These are phyloP conservation scores for Neurospora sp. DNA, from an alignment of 2,329 filamentous ascomycete genomes.

Conservation along the genomic window DNA sequence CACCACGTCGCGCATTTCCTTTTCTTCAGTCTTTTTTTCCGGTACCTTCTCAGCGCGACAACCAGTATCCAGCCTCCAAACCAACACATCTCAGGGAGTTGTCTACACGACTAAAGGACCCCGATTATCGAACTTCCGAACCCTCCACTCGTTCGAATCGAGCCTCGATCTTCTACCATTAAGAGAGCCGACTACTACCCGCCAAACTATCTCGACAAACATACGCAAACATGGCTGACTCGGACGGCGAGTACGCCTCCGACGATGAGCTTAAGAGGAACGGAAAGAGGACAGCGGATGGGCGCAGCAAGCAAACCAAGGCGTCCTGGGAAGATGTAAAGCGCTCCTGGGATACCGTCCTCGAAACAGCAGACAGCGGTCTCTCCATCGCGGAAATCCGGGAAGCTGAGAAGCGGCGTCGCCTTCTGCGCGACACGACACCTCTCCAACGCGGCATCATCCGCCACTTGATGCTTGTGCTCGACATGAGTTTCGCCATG, in stretches of 20 bases:
- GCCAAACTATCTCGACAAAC: neutral
- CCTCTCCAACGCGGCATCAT: slow-evolving; percentile 95
- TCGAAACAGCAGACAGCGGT: slow-evolving; percentile 70
- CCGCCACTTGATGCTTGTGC: slow-evolving; percentile 80
- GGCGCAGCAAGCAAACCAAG: slow-evolving; percentile 26
- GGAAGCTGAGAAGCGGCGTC: slow-evolving; percentile 71
- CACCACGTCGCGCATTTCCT: neutral
- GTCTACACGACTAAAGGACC: neutral
- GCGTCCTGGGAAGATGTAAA: slow-evolving; percentile 59
- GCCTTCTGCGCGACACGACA: slow-evolving; percentile 84
- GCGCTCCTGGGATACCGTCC: slow-evolving; percentile 61
- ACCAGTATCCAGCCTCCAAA: neutral
- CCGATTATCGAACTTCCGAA: neutral
- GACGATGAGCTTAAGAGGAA: slow-evolving; percentile 46
- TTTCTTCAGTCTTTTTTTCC: neutral
- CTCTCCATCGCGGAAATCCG: slow-evolving; percentile 66
- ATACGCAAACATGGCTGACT: slow-evolving; percentile 51
- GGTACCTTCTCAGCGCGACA: neutral
- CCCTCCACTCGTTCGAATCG: neutral
- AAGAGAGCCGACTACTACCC: neutral
- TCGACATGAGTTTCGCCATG: slow-evolving; percentile 94
- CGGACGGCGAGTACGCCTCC: slow-evolving; percentile 62
- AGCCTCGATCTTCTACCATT: neutral
- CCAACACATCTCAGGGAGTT: neutral
- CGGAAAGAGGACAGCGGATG: slow-evolving; percentile 16